Percentiles rank a stretch among this genome's conserved stretches.
These are phyloP conservation scores for Chlorella sp. DNA, from an alignment of 139 green algal species.

Conservation along the genomic window DNA sequence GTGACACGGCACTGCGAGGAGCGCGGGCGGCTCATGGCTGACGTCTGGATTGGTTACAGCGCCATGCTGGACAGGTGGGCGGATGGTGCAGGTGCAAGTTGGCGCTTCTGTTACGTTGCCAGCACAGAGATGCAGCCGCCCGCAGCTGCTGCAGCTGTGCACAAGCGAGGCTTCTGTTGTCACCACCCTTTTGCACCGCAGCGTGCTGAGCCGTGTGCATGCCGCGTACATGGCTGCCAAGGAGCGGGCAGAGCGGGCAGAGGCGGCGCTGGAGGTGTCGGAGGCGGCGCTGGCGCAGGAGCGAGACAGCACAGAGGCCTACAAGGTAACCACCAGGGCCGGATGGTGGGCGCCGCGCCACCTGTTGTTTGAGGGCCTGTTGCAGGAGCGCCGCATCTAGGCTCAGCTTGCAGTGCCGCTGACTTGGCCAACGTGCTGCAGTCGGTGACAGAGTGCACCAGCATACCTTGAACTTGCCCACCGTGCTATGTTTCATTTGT, in stretches of 20 bases:
- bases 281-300: conserved; percentile 14
- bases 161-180: not conserved
- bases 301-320: not conserved
- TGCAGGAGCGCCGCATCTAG: too few species aligned
- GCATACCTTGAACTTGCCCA: too few species aligned
- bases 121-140: too few species aligned
- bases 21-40: conserved; percentile 26
- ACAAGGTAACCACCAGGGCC: conserved; percentile 1
- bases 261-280: conserved; percentile 9
- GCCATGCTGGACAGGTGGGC: conserved; percentile 27
- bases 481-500: too few species aligned
- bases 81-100: not conserved
- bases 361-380: too few species aligned
- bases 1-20: conserved; percentile 25
- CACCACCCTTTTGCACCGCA: not conserved
- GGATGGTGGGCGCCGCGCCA: too few species aligned
- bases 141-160: too few species aligned
- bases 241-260: conserved; percentile 23
- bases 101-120: too few species aligned
- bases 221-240: conserved; percentile 16
- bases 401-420: too few species aligned
- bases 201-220: conserved; percentile 27
- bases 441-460: not conserved
- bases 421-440: not conserved
- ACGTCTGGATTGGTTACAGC: conserved; percentile 23